A percentile compares a stretch with the other conserved stretches of the same genome.
Conservation (phyloP, 768 basidiomycete species). For the Fistulinella prunicolor region DNA sequence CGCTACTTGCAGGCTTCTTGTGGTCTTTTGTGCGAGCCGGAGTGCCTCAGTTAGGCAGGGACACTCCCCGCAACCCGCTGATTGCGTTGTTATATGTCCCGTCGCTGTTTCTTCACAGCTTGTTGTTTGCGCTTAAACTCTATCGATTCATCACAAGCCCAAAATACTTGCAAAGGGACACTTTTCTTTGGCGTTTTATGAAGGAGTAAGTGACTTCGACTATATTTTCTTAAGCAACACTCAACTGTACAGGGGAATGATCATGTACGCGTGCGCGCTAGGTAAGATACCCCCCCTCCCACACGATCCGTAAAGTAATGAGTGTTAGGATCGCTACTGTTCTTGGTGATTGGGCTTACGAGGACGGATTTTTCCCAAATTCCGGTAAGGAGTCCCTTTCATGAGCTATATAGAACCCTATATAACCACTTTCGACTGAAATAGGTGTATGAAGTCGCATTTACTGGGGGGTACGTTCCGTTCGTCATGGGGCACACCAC, state of each 20-base stretch:
- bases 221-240: background rate
- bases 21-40: background rate
- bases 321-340: constrained; percentile 15
- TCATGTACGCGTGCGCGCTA: constrained; percentile 18
- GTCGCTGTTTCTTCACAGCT: constrained; percentile 11
- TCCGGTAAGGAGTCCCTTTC: constrained; percentile 3
- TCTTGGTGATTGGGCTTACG: constrained; percentile 10
- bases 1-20: background rate
- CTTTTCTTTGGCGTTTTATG: constrained; percentile 12
- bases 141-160: constrained; percentile 12
- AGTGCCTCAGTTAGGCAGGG: background rate
- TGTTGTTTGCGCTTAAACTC: constrained; percentile 16
- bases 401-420: background rate
- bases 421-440: background rate
- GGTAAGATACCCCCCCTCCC: constrained; percentile 3
- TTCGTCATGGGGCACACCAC: background rate
- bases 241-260: constrained; percentile 19
- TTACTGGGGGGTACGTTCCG: constrained; percentile 9
- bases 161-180: background rate
- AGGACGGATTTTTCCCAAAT: constrained; percentile 1
- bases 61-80: background rate
- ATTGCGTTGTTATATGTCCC: constrained; percentile 13
- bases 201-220: constrained; percentile 16
- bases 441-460: constrained; percentile 12
- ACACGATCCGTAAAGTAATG: background rate